Conservation (phyloP, 2,329 filamentous ascomycete species). For the Epichloe aotearoae region DNA sequence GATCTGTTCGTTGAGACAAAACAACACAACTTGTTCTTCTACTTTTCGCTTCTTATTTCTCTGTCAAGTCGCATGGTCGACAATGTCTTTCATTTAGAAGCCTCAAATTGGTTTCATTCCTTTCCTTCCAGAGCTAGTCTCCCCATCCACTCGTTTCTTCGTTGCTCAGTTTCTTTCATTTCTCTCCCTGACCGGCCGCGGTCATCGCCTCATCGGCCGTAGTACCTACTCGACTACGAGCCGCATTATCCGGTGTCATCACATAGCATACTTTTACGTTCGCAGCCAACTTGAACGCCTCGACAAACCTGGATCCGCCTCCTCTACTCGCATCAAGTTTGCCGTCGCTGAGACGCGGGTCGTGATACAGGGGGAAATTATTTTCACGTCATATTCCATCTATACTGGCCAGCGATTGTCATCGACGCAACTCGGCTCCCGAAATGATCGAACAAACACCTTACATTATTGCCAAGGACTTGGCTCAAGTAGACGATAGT, state of each 20-base stretch:
- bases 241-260: background rate
- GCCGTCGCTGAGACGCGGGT: background rate
- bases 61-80: constrained; percentile 13
- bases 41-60: constrained; percentile 9
- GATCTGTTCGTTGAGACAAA: constrained; percentile 5
- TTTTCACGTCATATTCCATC: background rate
- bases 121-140: constrained; percentile 11
- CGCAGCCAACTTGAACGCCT: background rate
- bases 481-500: constrained; percentile 20
- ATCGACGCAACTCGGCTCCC: background rate
- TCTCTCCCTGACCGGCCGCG: background rate
- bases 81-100: constrained; percentile 21
- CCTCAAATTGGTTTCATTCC: constrained; percentile 8
- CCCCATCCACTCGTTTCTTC: constrained; percentile 14
- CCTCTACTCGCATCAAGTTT: background rate
- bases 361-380: background rate
- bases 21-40: background rate
- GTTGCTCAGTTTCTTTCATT: background rate
- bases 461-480: constrained; percentile 11
- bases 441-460: constrained; percentile 7
- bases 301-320: background rate
- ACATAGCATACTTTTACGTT: background rate
- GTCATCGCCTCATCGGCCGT: background rate
- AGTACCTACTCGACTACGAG: constrained; percentile 4
- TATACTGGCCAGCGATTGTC: background rate